A percentile compares a stretch with the other conserved stretches of the same genome.
These are phyloP conservation scores for Chimonanthus praecox DNA, from an alignment of 164 flowering plant genomes.

Conservation along the genomic window DNA sequence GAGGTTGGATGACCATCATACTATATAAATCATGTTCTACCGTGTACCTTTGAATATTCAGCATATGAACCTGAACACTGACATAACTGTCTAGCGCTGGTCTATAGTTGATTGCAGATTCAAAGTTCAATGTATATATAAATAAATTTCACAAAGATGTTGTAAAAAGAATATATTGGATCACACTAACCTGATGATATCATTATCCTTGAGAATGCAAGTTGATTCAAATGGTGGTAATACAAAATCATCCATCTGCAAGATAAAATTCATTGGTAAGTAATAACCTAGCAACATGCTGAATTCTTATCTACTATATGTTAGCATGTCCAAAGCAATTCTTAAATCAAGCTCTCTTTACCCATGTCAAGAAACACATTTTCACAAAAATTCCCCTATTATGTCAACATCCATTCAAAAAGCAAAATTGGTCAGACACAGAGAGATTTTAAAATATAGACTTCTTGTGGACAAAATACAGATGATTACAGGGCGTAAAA, in stretches of 20 bases:
- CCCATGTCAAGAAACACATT: neutral
- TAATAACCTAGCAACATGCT: neutral
- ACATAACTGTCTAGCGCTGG: neutral
- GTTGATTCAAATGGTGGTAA: slow-evolving; percentile 80
- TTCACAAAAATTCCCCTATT: neutral
- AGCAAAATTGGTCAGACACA: too few species aligned
- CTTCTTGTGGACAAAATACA: too few species aligned
- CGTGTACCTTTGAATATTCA: too few species aligned
- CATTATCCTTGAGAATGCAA: slow-evolving; percentile 60
- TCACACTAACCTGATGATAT: slow-evolving; percentile 59
- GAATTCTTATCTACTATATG: neutral
- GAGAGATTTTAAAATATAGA: too few species aligned
- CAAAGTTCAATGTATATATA: neutral
- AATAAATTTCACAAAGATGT: neutral
- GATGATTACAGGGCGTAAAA: too few species aligned
- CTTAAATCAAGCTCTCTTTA: neutral
- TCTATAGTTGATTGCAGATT: neutral
- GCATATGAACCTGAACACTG: too few species aligned
- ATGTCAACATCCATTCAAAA: neutral
- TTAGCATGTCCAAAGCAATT: neutral
- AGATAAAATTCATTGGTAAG: slow-evolving; percentile 7
- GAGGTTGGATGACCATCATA: too few species aligned
- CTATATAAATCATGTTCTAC: too few species aligned
- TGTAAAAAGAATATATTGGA: neutral
- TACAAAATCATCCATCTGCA: slow-evolving; percentile 92